Evolutionary conservation across 805 yeast species (phyloP), one percentile per base, ranked within the genome.

Genomic region (Candida silvicultrix): DNA sequence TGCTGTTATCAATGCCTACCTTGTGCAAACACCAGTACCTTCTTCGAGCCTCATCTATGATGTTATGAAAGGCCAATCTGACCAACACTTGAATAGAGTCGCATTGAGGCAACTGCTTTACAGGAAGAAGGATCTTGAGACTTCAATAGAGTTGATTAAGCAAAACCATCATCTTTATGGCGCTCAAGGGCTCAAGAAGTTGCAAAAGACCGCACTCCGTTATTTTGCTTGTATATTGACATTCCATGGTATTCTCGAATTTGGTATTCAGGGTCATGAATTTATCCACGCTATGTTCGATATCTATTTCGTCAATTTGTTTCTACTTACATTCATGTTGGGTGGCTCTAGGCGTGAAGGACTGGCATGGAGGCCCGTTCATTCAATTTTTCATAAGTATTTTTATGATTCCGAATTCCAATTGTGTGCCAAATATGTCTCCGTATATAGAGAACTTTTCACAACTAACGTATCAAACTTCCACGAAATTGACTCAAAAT

Each of bases 401-500:
- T 19, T 40, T 29, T n/a, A 29, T 19, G 6, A 7, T n/a, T 28
- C 5, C 2, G 23, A 40, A 11, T 40, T 14, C 11, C 15, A 29
- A 40, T n/a, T 40, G 19, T 40, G 36, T 25, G 32, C 18, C 35
- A 12, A 20, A 28, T 36, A 35, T 39, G 12, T 20, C 28, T 9
- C 40, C 38, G 38, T 22, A 22, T 20, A 45, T 45, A 19, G 12
- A 42, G 41, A 45, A 31, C 38, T 19, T 8, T 22, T 6, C 29
- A 42, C 19, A 19, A 36, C 37, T 7, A 48, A 44, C 20, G 52
- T 46, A 2, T 38, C 46, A 10, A 49, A 44, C 38, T 49, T 31
- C 28, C 44, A 44, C 18, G 15, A 38, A 3, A 35, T 29, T 12
- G 15, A 21, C 14, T 43, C 49, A 14, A 32, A 28, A 20, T 15